phyloP scores from a whole-genome alignment of 805 yeast genomes.

The Maudiozyma serrabonitensis region DNA sequence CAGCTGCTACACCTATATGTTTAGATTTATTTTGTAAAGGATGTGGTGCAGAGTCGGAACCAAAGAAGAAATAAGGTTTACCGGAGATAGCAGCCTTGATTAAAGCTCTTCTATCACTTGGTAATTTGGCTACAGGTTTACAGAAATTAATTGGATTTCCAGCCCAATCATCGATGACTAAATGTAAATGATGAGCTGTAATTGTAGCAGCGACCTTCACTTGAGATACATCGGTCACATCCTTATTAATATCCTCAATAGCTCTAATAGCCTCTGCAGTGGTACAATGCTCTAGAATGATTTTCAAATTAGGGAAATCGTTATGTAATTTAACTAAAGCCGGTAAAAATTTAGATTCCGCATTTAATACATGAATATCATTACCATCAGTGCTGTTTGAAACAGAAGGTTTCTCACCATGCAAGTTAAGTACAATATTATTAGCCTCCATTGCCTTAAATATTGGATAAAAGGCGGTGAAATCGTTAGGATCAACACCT shows the following conservation, averaged over 20 bases:
- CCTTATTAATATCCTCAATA: conserved; percentile 52
- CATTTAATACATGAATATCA: conserved; percentile 83
- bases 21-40: conserved; percentile 70
- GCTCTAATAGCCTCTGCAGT: conserved; percentile 80
- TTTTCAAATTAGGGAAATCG: conserved; percentile 79
- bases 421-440: conserved; percentile 72
- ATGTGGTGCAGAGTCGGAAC: conserved; percentile 98
- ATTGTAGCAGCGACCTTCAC: conserved; percentile 80
- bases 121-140: conserved; percentile 95
- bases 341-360: conserved; percentile 88
- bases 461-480: conserved; percentile 77
- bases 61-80: conserved; percentile 86
- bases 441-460: conserved; percentile 81
- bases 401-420: conserved; percentile 86
- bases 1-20: conserved; percentile 89
- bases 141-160: conserved; percentile 93
- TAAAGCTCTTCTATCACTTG: conserved; percentile 71
- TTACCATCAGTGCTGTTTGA: conserved; percentile 41
- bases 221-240: conserved; percentile 26
- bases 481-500: conserved; percentile 92
- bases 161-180: conserved; percentile 93
- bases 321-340: conserved; percentile 67
- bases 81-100: conserved; percentile 87
- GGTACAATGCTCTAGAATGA: conserved; percentile 91
- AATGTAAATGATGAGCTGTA: conserved; percentile 87